phyloP scores from a whole-genome alignment of 2,329 filamentous ascomycete species.

The Lachnellula suecica region DNA sequence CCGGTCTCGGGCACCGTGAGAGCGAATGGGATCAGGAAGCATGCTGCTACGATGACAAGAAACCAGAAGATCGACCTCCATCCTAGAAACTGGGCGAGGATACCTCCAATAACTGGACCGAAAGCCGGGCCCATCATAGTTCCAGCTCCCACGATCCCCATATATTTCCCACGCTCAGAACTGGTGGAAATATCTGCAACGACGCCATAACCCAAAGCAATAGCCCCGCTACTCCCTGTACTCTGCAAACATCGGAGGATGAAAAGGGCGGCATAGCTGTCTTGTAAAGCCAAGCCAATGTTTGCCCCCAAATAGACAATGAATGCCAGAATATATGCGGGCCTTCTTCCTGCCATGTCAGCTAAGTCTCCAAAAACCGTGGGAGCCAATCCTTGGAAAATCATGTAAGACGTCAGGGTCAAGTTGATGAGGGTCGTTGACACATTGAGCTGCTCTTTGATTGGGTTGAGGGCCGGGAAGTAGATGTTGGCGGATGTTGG shows the following conservation, averaged over 20 bases:
- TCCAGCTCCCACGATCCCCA: conserved; percentile 65
- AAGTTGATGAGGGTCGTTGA: conserved; percentile 32
- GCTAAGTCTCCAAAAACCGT: conserved; percentile 57
- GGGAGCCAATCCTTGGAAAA: conserved; percentile 60
- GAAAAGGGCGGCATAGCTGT: conserved; percentile 51
- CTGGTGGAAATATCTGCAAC: conserved; percentile 70
- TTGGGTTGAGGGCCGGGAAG: conserved; percentile 33
- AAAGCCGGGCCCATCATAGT: conserved; percentile 44
- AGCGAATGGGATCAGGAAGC: conserved; percentile 35
- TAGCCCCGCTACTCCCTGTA: conserved; percentile 53
- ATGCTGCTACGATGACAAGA: conserved; percentile 44
- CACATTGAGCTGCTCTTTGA: conserved; percentile 31
- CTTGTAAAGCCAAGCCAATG: conserved; percentile 52
- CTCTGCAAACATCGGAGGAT: conserved; percentile 58
- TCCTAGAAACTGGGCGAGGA: conserved; percentile 45
- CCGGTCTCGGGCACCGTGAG: conserved; percentile 34
- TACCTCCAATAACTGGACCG: conserved; percentile 50
- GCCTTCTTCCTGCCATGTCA: conserved; percentile 54
- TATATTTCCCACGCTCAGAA: conserved; percentile 70
- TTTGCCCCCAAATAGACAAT: conserved; percentile 55
- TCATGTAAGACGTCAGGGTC: conserved; percentile 35
- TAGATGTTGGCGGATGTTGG: conserved; percentile 35
- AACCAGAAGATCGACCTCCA: conserved; percentile 56
- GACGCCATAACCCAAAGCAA: conserved; percentile 70
- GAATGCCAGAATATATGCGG: conserved; percentile 56